phyloP scores from a whole-genome alignment of 169 alveolate genomes.

The Plasmodium vivax region DNA sequence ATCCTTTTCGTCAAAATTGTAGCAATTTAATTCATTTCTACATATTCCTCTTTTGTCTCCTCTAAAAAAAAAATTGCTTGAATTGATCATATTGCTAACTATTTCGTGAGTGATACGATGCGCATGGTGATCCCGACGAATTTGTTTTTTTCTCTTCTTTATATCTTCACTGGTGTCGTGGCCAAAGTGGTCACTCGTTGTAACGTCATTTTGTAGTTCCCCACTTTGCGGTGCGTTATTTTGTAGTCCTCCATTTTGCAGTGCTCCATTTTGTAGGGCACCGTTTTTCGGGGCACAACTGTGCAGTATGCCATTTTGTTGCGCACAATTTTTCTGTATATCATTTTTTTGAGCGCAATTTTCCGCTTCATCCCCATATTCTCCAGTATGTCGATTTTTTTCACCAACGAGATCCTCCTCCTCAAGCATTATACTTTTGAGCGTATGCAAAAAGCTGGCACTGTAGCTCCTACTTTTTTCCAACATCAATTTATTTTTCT shows the following conservation, averaged over 20 bases:
- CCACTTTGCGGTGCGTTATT: neutral
- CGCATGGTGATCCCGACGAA: neutral
- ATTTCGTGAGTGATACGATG: neutral
- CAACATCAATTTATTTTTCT: neutral
- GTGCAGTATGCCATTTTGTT: neutral
- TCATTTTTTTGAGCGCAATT: neutral
- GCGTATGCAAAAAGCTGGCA: constrained; percentile 19
- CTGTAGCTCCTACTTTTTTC: constrained; percentile 34
- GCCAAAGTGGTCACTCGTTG: neutral
- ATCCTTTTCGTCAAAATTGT: constrained; percentile 15
- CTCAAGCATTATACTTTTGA: constrained; percentile 16
- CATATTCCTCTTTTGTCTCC: constrained; percentile 7
- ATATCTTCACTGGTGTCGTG: neutral
- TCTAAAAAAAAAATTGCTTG: neutral
- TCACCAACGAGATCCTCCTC: neutral
- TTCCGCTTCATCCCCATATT: neutral
- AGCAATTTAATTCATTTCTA: constrained; percentile 1
- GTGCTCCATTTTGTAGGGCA: neutral
- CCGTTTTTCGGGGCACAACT: neutral
- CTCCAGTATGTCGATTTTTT: neutral
- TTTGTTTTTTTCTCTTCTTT: neutral
- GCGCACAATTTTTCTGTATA: neutral
- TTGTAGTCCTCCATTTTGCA: neutral
- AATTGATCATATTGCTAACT: neutral
- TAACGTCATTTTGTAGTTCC: neutral